Percentiles rank a stretch among this genome's conserved stretches.
These are phyloP conservation scores for Hypoxylon fuscum DNA, from an alignment of 495 filamentous ascomycete genomes.

Conservation along the genomic window DNA sequence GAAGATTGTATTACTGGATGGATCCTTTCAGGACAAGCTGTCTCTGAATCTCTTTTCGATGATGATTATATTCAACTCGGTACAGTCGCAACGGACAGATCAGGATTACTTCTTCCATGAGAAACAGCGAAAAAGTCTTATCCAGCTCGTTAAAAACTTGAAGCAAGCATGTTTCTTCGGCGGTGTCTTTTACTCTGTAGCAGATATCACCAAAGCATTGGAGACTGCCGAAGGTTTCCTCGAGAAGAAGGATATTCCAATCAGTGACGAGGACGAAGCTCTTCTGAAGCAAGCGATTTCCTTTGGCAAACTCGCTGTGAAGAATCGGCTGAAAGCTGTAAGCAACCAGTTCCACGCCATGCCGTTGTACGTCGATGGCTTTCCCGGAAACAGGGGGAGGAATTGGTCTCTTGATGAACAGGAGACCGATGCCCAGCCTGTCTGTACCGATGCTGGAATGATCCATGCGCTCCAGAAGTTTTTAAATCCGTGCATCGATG, in stretches of 20 bases:
- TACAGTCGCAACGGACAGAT: constrained; percentile 86
- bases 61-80: constrained; percentile 81
- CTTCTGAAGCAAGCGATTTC: constrained; percentile 69
- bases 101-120: constrained; percentile 89
- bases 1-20: constrained; percentile 76
- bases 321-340: constrained; percentile 68
- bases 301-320: constrained; percentile 66
- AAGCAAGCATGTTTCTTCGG: constrained; percentile 92
- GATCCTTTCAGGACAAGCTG: constrained; percentile 83
- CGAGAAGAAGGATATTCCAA: constrained; percentile 55
- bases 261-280: constrained; percentile 65
- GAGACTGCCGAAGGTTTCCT: constrained; percentile 73
- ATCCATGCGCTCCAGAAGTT: constrained; percentile 51
- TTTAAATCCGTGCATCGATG: constrained; percentile 49
- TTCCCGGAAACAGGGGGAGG: constrained; percentile 64
- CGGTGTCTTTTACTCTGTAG: constrained; percentile 71
- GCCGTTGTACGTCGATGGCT: constrained; percentile 71
- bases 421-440: constrained; percentile 39
- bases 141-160: constrained; percentile 77
- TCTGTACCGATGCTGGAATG: constrained; percentile 53
- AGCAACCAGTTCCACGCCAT: constrained; percentile 78
- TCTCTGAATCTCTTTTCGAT: constrained; percentile 86
- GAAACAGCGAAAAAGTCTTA: constrained; percentile 69
- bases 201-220: constrained; percentile 68
- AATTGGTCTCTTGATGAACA: constrained; percentile 70